Evolutionary conservation across 257 asterid genomes (phyloP), one percentile per base, ranked within the genome.

Genomic region (Ballota nigra): DNA sequence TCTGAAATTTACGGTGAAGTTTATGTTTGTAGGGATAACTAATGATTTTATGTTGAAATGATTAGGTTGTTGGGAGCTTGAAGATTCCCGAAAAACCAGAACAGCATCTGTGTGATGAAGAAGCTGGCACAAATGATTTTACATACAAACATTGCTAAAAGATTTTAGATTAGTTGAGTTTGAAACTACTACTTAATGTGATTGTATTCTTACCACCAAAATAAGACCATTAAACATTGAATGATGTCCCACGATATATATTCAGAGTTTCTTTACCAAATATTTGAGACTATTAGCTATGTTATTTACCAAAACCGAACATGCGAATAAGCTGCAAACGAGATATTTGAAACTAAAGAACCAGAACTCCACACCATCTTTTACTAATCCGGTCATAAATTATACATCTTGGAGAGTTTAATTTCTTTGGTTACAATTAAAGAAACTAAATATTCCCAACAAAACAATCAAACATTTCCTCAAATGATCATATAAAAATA

Each of bases 41-140:
- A 31, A 1, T 33, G 51, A 47, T 3, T 68, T 66, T 19, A 2
- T 81, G 61, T 58, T 33, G 22, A 16, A 69, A 45, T 69, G 51
- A 72, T 31, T 77, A 89, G 94, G 87, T 81, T 89, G 84, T 89
- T 89, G 64, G 85, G 90, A 77, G 78, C 90, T 60, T 83, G 83
- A 86, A 64, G 68, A 49, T 60, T 67, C 63, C 5, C 13, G 20
- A 58, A 38, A 34, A 23, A 31, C 36, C 1, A 8, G 63, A 63
- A 53, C 20, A 13, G 12, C 71, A 67, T 57, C 38, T 13, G 9
- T 33, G 55, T 20, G 60, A 63, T 45, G 74, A 58, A 66, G 55
- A 58, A 53, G 31, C 36, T 16, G 31, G 6, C 52, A 51, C 18
- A 16, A 51, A 51, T 51, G 57, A 51, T 51, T 6, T 51, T 51